Conservation (phyloP, 805 yeast species). For the Pichia nanzhaoensis region DNA sequence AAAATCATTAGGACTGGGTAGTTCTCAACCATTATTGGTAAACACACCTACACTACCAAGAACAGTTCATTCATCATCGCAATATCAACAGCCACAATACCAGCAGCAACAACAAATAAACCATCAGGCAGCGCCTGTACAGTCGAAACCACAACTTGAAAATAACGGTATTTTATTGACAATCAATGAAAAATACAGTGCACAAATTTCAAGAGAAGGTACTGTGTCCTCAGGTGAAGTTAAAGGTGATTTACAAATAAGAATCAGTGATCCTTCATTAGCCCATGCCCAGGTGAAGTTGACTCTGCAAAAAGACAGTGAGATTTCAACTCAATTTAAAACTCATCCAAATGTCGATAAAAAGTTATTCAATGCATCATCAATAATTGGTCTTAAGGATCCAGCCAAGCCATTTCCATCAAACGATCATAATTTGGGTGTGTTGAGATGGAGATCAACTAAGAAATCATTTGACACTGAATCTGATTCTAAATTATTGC, state of each 20-base stretch:
- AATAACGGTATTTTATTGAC: slow-evolving; percentile 78
- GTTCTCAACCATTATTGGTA: slow-evolving; percentile 27
- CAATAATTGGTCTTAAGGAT: slow-evolving; percentile 70
- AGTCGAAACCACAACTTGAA: slow-evolving; percentile 28
- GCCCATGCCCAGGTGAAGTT: slow-evolving; percentile 62
- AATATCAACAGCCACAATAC: slow-evolving; percentile 21
- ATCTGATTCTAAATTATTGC: slow-evolving; percentile 52
- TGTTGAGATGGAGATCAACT: slow-evolving; percentile 83
- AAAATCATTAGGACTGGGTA: slow-evolving; percentile 27
- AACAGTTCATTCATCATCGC: slow-evolving; percentile 8
- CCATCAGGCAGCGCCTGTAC: slow-evolving; percentile 13
- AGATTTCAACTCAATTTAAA: slow-evolving; percentile 59
- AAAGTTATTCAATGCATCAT: slow-evolving; percentile 48
- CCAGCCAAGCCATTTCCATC: slow-evolving; percentile 77
- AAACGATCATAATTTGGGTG: slow-evolving; percentile 85
- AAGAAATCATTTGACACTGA: slow-evolving; percentile 41
- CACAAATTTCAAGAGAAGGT: slow-evolving; percentile 82
- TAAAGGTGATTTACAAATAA: slow-evolving; percentile 85
- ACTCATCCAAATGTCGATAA: slow-evolving; percentile 97
- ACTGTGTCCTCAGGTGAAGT: slow-evolving; percentile 61
- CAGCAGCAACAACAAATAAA: slow-evolving; percentile 21
- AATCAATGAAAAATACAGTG: slow-evolving; percentile 69
- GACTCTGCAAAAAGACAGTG: slow-evolving; percentile 39
- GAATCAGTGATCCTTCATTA: slow-evolving; percentile 70
- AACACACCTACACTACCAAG: slow-evolving; percentile 22